Evolutionary conservation across 2,329 filamentous ascomycete genomes (phyloP).

Genomic region (Fusarium domesticum): DNA sequence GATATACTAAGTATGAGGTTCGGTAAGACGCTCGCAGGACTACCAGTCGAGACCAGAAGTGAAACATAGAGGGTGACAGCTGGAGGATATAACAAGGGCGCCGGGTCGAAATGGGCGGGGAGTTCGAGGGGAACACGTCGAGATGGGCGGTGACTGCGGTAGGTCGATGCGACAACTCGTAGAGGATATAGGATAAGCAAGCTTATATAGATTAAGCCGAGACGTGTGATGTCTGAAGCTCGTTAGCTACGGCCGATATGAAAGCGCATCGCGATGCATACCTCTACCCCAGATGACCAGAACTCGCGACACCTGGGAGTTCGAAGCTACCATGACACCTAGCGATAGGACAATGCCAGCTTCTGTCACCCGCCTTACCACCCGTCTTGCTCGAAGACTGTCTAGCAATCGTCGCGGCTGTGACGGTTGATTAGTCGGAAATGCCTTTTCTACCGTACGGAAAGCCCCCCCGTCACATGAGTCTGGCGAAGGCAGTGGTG

Average conservation of each 20-base stretch:
- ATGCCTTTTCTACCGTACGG: constrained; percentile 20
- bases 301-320: constrained; percentile 45
- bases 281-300: constrained; percentile 49
- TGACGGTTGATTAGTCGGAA: constrained; percentile 9
- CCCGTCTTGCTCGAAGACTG: constrained; percentile 42
- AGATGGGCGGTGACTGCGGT: constrained; percentile 39
- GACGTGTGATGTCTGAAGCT: constrained; percentile 42
- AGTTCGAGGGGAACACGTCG: constrained; percentile 48
- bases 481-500: constrained; percentile 52
- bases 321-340: constrained; percentile 46
- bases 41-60: constrained; percentile 65
- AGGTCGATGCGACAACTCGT: constrained; percentile 51
- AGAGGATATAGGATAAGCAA: constrained; percentile 58
- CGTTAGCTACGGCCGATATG: constrained; percentile 1
- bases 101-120: constrained; percentile 81
- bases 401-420: constrained; percentile 25
- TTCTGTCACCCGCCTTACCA: constrained; percentile 53
- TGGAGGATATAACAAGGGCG: constrained; percentile 83
- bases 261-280: constrained; percentile 28
- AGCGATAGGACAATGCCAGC: constrained; percentile 49
- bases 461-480: constrained; percentile 42
- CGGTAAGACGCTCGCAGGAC: constrained; percentile 62
- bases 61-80: constrained; percentile 73
- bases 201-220: constrained; percentile 35
- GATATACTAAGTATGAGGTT: constrained; percentile 81